Evolutionary conservation across 306 rosid species (phyloP), one percentile per base, ranked within the genome.

Genomic region (Urtica urens): DNA sequence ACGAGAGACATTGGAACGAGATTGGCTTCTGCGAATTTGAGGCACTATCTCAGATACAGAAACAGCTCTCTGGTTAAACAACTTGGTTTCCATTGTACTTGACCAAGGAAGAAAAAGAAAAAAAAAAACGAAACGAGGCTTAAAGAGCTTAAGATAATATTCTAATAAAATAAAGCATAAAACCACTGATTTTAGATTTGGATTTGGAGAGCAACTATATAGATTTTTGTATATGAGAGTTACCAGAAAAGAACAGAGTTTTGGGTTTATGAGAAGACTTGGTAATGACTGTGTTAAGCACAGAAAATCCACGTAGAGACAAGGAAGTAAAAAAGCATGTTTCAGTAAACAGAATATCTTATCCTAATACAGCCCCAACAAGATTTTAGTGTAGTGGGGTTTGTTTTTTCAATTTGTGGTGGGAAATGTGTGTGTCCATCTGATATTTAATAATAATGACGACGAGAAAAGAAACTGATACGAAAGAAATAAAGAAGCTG

Each of bases 81-180:
- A 59, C 34, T 68, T 77, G 47, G 75, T 62, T 65, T 79, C 93
- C 93, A 77, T 88, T 58, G 21, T 7, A 45, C 66, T 46, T 35
- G 30, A 40, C 59, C 55, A 63, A 68, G 60, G 1, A 29, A 35
- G 45, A 53, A 44, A 51, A 51, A 9, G 20, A 48, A 57, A 54
- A 6, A 60, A 57, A 29, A 51, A 27, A n/a, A 40, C 5, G 6
- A 15, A 4, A n/a, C n/a, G n/a, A 28, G 33, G 4, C 33, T 28
- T 28, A 28, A 28, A 28, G 4, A 28, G 33, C 10, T 38, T 28
- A 11, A 15, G 12, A 34, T 10, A 7, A 55, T 17, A 35, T 8
- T 3, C 22, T 50, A 68, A 41, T 65, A 63, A 64, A 14, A 39
- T 4, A 21, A 59, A 3, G 16, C 17, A 13, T 48, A 13, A 42